A percentile compares a stretch with the other conserved stretches of the same genome.
Evolutionary conservation across 2,329 filamentous ascomycete species (phyloP).

Genomic region (Emericellopsis atlantica): DNA sequence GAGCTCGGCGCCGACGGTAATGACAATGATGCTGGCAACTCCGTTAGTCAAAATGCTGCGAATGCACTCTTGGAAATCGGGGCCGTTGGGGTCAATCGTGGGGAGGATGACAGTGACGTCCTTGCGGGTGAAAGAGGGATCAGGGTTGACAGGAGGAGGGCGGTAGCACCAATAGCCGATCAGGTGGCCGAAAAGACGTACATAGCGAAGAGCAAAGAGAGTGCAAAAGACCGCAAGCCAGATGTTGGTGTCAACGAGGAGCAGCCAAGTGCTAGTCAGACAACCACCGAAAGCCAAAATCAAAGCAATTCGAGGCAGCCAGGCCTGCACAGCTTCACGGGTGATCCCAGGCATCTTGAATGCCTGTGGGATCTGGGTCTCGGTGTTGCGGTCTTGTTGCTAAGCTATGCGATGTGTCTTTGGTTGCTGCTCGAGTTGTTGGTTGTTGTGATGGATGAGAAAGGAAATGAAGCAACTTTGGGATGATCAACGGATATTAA

Average conservation of each 20-base stretch:
- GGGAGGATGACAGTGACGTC: conserved; percentile 40
- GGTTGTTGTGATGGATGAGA: too few species aligned
- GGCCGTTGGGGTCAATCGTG: conserved; percentile 29
- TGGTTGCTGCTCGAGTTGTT: too few species aligned
- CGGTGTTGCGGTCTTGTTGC: too few species aligned
- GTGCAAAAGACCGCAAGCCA: conserved; percentile 9
- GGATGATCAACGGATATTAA: too few species aligned
- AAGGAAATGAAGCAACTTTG: too few species aligned
- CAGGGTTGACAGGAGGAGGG: conserved; percentile 12
- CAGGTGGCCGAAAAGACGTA: conserved; percentile 28
- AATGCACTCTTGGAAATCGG: conserved; percentile 27
- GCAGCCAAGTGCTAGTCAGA: conserved; percentile 6
- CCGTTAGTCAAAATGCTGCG: conserved; percentile 22
- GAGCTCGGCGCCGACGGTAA: conserved; percentile 26
- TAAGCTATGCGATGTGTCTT: too few species aligned
- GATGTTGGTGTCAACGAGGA: conserved; percentile 3
- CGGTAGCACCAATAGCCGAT: conserved; percentile 25
- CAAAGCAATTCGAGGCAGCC: not conserved
- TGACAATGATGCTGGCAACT: conserved; percentile 26
- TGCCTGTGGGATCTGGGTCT: too few species aligned
- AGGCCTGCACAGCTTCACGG: not conserved
- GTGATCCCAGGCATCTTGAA: not conserved
- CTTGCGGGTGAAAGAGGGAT: conserved; percentile 15
- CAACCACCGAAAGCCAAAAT: not conserved
- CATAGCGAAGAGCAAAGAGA: conserved; percentile 26